Conservation (phyloP, 768 basidiomycete species). For the Lactarius vividus region DNA sequence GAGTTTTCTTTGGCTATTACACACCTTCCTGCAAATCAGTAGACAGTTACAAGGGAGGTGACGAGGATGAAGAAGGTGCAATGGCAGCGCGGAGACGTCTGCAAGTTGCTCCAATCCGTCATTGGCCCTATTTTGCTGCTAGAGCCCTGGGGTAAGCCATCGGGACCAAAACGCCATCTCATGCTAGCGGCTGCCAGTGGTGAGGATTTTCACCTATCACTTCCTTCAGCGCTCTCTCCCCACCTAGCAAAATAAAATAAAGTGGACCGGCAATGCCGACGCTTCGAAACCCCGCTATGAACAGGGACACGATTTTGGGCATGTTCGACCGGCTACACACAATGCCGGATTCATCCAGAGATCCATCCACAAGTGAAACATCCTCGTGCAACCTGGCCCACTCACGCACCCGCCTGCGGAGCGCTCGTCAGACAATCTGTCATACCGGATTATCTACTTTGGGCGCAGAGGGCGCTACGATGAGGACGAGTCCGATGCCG, state of each 20-base stretch:
- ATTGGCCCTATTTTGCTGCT: slow-evolving; percentile 45
- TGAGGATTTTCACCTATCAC: not conserved
- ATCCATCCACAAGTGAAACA: slow-evolving; percentile 44
- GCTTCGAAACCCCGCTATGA: not conserved
- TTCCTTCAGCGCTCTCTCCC: not conserved
- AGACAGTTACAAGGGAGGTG: not conserved
- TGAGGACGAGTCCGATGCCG: not conserved
- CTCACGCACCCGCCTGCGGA: slow-evolving; percentile 34
- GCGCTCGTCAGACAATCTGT: slow-evolving; percentile 34
- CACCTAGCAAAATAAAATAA: not conserved
- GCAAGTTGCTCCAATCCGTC: not conserved
- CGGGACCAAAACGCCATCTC: slow-evolving; percentile 14
- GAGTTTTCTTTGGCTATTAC: slow-evolving; percentile 56
- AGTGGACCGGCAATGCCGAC: not conserved
- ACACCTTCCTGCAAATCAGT: slow-evolving; percentile 29
- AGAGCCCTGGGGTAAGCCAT: slow-evolving; percentile 47
- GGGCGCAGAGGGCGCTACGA: slow-evolving; percentile 34
- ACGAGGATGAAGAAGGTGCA: not conserved
- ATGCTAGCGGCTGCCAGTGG: slow-evolving; percentile 9
- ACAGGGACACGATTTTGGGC: slow-evolving; percentile 33
- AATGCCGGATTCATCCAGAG: slow-evolving; percentile 39
- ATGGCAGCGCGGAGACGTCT: not conserved
- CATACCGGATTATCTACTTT: slow-evolving; percentile 52
- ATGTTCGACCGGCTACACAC: slow-evolving; percentile 44
- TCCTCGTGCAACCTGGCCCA: slow-evolving; percentile 44